A percentile compares a stretch with the other conserved stretches of the same genome.
Conservation (phyloP, 164 flowering plant species). For the Houttuynia cordata region DNA sequence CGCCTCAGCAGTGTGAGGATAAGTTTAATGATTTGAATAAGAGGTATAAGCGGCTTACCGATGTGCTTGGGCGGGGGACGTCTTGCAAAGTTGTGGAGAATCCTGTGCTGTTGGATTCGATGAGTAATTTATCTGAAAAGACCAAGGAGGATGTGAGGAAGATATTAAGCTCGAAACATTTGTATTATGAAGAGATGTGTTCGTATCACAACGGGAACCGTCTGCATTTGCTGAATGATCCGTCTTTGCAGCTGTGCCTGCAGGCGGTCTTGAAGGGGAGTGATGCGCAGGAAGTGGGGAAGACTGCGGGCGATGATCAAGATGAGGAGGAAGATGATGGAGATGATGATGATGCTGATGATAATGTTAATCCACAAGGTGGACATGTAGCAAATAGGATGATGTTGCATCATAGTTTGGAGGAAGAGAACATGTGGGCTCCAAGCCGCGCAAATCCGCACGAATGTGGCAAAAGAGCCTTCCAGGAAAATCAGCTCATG, state of each 20-base stretch:
- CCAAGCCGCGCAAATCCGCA: neutral
- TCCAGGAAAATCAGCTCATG: constrained; percentile 4
- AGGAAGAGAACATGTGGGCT: constrained; percentile 18
- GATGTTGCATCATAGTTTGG: constrained; percentile 5
- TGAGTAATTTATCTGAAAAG: constrained; percentile 50
- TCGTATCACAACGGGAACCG: constrained; percentile 77
- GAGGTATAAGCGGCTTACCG: constrained; percentile 81
- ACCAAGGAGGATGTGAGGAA: constrained; percentile 71
- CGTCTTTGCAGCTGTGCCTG: constrained; percentile 22
- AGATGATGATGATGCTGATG: constrained; percentile 7
- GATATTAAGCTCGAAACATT: constrained; percentile 67
- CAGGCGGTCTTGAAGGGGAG: constrained; percentile 21
- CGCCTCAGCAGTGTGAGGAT: constrained; percentile 18
- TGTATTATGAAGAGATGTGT: constrained; percentile 83
- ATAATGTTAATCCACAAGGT: constrained; percentile 5
- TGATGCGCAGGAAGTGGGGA: constrained; percentile 11
- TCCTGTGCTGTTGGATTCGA: constrained; percentile 47
- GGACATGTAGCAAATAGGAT: constrained; percentile 15
- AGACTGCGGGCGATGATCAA: constrained; percentile 21
- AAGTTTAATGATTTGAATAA: constrained; percentile 67
- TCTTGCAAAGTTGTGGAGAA: constrained; percentile 81
- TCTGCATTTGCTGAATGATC: constrained; percentile 19
- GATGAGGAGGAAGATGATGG: constrained; percentile 16
- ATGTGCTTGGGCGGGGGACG: constrained; percentile 61
- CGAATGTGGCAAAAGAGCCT: constrained; percentile 5